A percentile compares a stretch with the other conserved stretches of the same genome.
Evolutionary conservation across 2,329 filamentous ascomycete species (phyloP).

Genomic region (Massarina eburnea): DNA sequence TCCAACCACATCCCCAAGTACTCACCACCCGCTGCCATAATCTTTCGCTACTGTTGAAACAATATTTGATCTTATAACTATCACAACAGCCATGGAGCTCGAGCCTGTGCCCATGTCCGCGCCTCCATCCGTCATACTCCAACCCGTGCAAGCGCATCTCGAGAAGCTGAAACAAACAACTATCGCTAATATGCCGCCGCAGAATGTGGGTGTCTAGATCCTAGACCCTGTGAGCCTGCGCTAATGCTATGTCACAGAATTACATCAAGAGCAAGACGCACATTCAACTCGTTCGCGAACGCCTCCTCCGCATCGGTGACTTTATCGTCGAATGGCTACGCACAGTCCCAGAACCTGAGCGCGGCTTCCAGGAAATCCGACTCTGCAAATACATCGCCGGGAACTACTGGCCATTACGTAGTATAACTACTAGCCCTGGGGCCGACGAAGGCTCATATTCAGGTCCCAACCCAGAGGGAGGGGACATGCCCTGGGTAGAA

Average conservation of each 20-base stretch:
- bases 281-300: constrained; percentile 16
- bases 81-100: too few relatives aligned
- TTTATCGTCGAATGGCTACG: constrained; percentile 9
- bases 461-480: too few relatives aligned
- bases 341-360: background rate
- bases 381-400: constrained; percentile 10
- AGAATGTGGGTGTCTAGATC: too few relatives aligned
- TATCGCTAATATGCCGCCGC: too few relatives aligned
- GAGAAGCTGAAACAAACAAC: constrained; percentile 11
- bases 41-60: background rate
- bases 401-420: background rate
- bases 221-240: too few relatives aligned
- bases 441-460: too few relatives aligned
- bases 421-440: too few relatives aligned
- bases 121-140: too few relatives aligned
- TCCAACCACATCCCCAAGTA: background rate
- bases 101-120: too few relatives aligned
- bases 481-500: too few relatives aligned
- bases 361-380: constrained; percentile 12
- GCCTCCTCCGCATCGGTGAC: constrained; percentile 17
- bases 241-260: too few relatives aligned
- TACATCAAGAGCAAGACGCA: constrained; percentile 9
- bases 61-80: background rate
- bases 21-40: background rate
- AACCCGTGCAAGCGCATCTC: constrained; percentile 9